Base-by-base conservation (phyloP, 2,329 filamentous ascomycete species). In the Gliomastix tumulicola region DNA sequence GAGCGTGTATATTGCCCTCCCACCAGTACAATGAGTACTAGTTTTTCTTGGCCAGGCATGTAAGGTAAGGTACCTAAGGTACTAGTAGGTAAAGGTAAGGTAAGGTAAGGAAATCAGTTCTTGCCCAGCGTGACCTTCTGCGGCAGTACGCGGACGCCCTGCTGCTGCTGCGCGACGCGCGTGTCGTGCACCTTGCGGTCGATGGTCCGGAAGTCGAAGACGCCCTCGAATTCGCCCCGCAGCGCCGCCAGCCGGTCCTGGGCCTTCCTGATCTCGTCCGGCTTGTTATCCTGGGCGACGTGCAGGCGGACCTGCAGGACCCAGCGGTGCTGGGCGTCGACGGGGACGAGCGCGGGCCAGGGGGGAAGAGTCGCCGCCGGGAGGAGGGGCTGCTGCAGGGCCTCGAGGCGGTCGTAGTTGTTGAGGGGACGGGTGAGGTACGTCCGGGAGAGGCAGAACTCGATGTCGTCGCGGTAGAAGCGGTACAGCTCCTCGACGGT, bases 101-200 rank as follows among this genome's bases (percentile, higher is more conserved):
- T n/a, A n/a, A n/a, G n/a, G n/a, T n/a, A n/a, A n/a, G n/a, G n/a
- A n/a, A n/a, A n/a, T 28, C 13, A 35, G 27, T 23, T 25, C 31
- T 54, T 62, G 6, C 56, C 57, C 6, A 62, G 32, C 18, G 46
- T 54, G n/a, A 63, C 50, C 32, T 55, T 60, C 35, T 62, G 59
- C 7, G 59, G 59, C 31, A 63, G 50, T 5, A 55, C 54, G 25
- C 65, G 62, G 4, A 62, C 55, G 6, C 55, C 60, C 30, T 59
- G 55, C 25, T 53, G 55, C 32, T 59, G 58, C 30, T 58, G 51
- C 8, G 57, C 54, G 13, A 68, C 55, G 31, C 73, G 60, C 4
- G 74, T 73, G 44, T 79, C 74, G 42, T 70, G 65, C 5, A 66
- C 65, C 40, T 68, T 67, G 34, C 74, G 67, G 43, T 77, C 73